A percentile compares a stretch with the other conserved stretches of the same genome.
These are phyloP conservation scores for Hymenochaete sp. DNA, from an alignment of 1,284 basidiomycete genomes.

Conservation along the genomic window DNA sequence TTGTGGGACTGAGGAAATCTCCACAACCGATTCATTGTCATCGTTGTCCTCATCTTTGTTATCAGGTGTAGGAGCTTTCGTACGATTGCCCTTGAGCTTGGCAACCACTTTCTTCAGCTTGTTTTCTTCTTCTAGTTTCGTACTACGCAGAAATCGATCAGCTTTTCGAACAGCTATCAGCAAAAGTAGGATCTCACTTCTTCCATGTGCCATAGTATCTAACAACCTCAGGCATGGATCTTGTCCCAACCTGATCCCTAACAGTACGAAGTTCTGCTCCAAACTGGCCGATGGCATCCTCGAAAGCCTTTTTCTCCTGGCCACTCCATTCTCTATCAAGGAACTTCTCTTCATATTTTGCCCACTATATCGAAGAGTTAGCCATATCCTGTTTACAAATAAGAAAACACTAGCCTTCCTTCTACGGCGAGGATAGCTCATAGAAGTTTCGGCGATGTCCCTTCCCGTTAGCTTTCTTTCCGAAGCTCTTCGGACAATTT, in stretches of 20 bases:
- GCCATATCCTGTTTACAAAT: not conserved
- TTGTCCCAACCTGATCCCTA: slow-evolving; percentile 62
- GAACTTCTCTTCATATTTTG: slow-evolving; percentile 56
- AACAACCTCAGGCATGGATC: slow-evolving; percentile 70
- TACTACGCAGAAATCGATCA: slow-evolving; percentile 31
- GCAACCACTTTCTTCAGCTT: slow-evolving; percentile 28
- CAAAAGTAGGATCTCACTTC: slow-evolving; percentile 40
- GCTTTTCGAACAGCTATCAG: slow-evolving; percentile 9
- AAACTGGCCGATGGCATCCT: slow-evolving; percentile 61
- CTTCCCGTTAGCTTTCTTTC: slow-evolving; percentile 48
- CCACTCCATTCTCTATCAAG: slow-evolving; percentile 64
- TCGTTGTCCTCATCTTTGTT: slow-evolving; percentile 61
- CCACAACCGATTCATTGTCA: slow-evolving; percentile 60
- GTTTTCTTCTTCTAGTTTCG: slow-evolving; percentile 60
- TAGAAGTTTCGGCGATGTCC: slow-evolving; percentile 50
- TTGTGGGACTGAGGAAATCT: slow-evolving; percentile 41
- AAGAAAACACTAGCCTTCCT: slow-evolving; percentile 44
- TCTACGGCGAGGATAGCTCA: slow-evolving; percentile 45
- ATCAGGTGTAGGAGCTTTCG: slow-evolving; percentile 27
- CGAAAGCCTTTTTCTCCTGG: slow-evolving; percentile 67
- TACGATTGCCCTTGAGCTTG: slow-evolving; percentile 18
- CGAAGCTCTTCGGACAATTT: slow-evolving; percentile 59
- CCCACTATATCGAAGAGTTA: slow-evolving; percentile 46
- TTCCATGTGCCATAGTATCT: slow-evolving; percentile 84
- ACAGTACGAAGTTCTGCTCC: slow-evolving; percentile 75